Percentiles rank a stretch among this genome's conserved stretches.
Evolutionary conservation across 2,329 filamentous ascomycete species (phyloP).

Genomic region (Ophiocordyceps unilateralis): DNA sequence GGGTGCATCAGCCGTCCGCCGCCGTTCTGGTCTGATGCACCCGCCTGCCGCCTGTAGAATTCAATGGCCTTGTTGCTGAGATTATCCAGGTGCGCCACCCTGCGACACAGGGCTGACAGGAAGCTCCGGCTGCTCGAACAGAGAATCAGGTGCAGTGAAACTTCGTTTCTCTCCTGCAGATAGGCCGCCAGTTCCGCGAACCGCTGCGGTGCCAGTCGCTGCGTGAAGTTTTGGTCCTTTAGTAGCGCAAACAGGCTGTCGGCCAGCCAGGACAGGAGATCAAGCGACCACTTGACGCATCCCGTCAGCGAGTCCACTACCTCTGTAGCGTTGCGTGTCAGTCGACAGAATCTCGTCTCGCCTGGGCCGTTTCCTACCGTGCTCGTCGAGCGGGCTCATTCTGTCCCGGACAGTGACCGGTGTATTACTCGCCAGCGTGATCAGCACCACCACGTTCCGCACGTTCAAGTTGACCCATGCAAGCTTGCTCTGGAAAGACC

Average conservation of each 20-base stretch:
- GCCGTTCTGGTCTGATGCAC: conserved; percentile 20
- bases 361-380: conserved; percentile 12
- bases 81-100: conserved; percentile 38
- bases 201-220: conserved; percentile 27
- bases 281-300: conserved; percentile 62
- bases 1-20: conserved; percentile 24
- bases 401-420: conserved; percentile 36
- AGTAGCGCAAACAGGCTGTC: conserved; percentile 40
- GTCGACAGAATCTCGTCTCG: background rate
- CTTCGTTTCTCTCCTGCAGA: conserved; percentile 35
- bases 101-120: conserved; percentile 49
- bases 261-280: conserved; percentile 47
- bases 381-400: conserved; percentile 44
- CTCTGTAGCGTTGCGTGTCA: conserved; percentile 27
- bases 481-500: conserved; percentile 54
- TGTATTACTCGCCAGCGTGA: conserved; percentile 44
- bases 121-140: conserved; percentile 60
- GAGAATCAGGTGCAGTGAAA: conserved; percentile 47
- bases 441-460: conserved; percentile 50
- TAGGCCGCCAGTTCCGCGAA: conserved; percentile 32
- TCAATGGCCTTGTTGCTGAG: conserved; percentile 30
- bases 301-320: conserved; percentile 56
- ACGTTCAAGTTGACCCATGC: conserved; percentile 60
- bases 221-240: conserved; percentile 32
- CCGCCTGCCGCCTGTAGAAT: conserved; percentile 30